A percentile compares a stretch with the other conserved stretches of the same genome.
These are phyloP conservation scores for Malus hybrid DNA, from an alignment of 331 rosid species.

Conservation along the genomic window DNA sequence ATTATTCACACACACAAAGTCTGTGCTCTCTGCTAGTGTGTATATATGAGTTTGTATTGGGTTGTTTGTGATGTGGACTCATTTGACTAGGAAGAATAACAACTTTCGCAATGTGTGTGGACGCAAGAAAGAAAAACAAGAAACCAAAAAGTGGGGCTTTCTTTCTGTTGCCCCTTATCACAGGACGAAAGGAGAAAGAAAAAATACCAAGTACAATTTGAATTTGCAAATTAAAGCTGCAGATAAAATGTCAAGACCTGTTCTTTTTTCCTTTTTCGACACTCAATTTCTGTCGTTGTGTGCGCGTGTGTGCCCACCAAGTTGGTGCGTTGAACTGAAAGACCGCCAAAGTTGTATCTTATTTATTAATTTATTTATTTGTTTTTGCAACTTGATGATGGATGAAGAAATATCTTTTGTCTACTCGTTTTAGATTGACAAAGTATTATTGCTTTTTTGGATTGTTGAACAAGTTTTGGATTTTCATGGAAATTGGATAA, in stretches of 20 bases:
- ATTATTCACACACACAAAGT: too few species aligned
- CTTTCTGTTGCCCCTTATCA: too few species aligned
- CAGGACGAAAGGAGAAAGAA: neutral
- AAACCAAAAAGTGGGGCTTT: slow-evolving; percentile 5
- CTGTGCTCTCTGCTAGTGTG: too few species aligned
- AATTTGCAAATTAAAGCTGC: neutral
- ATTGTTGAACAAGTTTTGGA: neutral
- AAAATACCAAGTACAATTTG: neutral
- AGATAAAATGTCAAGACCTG: neutral
- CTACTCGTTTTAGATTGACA: neutral
- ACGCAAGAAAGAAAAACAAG: neutral
- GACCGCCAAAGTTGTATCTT: neutral
- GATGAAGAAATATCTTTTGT: neutral
- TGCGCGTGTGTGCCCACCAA: too few species aligned
- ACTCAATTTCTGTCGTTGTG: neutral
- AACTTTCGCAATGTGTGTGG: neutral
- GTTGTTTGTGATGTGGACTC: neutral
- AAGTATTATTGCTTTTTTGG: neutral
- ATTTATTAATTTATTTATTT: too few species aligned
- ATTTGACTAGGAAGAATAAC: slow-evolving; percentile 1
- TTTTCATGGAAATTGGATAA: neutral
- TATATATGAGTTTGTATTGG: neutral
- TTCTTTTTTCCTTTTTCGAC: neutral
- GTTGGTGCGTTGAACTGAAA: neutral
- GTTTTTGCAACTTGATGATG: neutral